A percentile compares a stretch with the other conserved stretches of the same genome.
These are phyloP conservation scores for Musa troglodytarum DNA, from an alignment of 176 grass and related monocot genomes.

Conservation along the genomic window DNA sequence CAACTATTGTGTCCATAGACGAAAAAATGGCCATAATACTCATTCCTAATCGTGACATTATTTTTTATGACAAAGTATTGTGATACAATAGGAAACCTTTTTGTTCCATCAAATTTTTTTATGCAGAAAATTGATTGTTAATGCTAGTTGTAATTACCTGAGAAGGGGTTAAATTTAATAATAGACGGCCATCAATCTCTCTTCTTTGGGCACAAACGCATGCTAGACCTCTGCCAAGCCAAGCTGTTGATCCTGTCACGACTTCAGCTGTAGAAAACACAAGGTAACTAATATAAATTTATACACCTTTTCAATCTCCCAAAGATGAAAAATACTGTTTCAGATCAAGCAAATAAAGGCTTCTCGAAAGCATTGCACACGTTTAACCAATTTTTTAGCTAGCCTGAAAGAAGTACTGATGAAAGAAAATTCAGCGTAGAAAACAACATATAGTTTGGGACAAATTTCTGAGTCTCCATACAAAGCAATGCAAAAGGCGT, in stretches of 20 bases:
- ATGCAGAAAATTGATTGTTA: background rate
- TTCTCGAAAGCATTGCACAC: background rate
- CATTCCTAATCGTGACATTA: background rate
- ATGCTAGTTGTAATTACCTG: constrained; percentile 35
- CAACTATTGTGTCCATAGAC: background rate
- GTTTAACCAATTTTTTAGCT: too few relatives aligned
- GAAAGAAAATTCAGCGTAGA: too few relatives aligned
- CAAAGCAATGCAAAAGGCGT: background rate
- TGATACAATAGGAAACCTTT: background rate
- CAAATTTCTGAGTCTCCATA: background rate
- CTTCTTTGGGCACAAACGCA: constrained; percentile 91
- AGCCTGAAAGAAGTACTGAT: too few relatives aligned
- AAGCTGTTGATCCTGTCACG: constrained; percentile 86
- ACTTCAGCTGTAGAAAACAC: constrained; percentile 46
- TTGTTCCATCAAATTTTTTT: background rate
- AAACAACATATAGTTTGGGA: background rate
- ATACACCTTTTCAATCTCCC: background rate
- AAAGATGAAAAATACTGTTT: background rate
- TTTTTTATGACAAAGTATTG: background rate
- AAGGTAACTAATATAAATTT: background rate
- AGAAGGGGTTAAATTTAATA: constrained; percentile 64
- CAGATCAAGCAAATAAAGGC: background rate
- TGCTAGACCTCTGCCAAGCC: constrained; percentile 90
- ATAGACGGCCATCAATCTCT: constrained; percentile 79
- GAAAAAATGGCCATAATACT: background rate